Evolutionary conservation across 2,329 filamentous ascomycete species (phyloP).

Genomic region (Gnomoniopsis smithogilvyi): DNA sequence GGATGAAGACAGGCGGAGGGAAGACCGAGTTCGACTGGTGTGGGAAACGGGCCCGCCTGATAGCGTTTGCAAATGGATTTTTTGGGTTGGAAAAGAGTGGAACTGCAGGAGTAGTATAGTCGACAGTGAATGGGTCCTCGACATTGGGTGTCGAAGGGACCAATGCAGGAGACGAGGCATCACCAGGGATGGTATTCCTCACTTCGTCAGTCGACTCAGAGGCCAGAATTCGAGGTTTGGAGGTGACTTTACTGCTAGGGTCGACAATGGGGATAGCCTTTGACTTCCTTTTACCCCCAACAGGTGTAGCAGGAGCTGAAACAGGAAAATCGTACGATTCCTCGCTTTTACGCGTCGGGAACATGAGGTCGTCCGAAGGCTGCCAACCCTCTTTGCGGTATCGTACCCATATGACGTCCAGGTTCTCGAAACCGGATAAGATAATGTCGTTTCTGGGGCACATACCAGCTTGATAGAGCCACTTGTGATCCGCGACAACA

Average conservation of each 20-base stretch:
- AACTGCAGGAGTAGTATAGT: not conserved
- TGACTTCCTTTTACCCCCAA: slow-evolving; percentile 1
- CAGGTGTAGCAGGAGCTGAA: not conserved
- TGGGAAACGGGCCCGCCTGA: not conserved
- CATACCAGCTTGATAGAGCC: slow-evolving; percentile 4
- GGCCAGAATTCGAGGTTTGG: not conserved
- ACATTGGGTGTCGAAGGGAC: not conserved
- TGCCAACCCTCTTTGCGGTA: slow-evolving; percentile 5
- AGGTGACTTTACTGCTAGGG: not conserved
- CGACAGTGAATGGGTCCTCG: not conserved
- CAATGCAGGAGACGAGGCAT: not conserved
- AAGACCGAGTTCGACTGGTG: not conserved
- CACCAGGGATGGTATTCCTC: not conserved
- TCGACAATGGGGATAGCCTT: slow-evolving; percentile 10
- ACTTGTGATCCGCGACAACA: slow-evolving; percentile 14
- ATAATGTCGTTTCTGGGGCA: slow-evolving; percentile 1
- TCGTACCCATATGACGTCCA: slow-evolving; percentile 1
- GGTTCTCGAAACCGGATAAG: slow-evolving; percentile 9
- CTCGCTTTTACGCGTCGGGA: not conserved
- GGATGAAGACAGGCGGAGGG: not conserved
- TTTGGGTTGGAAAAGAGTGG: not conserved
- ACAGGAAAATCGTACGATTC: not conserved
- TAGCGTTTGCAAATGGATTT: not conserved
- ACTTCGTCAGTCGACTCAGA: not conserved
- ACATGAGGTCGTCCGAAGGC: slow-evolving; percentile 3